Conservation (phyloP, 108 stramenopile species). For the Cyclotella cryptica region DNA sequence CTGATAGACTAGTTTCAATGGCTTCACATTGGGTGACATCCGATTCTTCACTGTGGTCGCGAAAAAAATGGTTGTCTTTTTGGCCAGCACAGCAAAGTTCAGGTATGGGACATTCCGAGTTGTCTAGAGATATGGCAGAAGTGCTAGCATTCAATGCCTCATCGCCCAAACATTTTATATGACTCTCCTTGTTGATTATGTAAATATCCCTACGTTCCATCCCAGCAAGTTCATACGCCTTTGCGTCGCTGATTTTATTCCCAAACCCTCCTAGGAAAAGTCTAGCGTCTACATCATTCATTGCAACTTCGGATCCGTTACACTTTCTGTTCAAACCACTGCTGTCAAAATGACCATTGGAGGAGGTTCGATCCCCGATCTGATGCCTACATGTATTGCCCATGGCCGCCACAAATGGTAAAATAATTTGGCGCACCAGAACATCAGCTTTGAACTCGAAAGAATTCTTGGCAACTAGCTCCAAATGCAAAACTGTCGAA, state of each 20-base stretch:
- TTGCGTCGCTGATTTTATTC: constrained; percentile 76
- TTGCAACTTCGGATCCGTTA: constrained; percentile 6
- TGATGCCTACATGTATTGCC: constrained; percentile 32
- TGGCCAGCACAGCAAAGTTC: not conserved
- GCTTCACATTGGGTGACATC: not conserved
- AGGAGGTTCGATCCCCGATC: not conserved
- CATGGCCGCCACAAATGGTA: constrained; percentile 74
- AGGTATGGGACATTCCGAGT: not conserved
- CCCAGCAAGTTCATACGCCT: constrained; percentile 78
- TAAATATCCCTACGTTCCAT: constrained; percentile 74
- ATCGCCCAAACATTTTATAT: constrained; percentile 59
- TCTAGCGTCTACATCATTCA: constrained; percentile 31
- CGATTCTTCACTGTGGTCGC: not conserved
- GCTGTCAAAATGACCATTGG: not conserved
- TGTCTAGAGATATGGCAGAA: not conserved
- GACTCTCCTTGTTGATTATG: constrained; percentile 69
- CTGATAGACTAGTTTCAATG: not conserved
- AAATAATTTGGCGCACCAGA: constrained; percentile 65
- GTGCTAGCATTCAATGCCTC: not conserved
- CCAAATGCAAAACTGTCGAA: constrained; percentile 68
- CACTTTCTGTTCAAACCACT: not conserved
- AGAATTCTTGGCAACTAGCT: constrained; percentile 67
- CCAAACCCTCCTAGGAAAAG: constrained; percentile 84
- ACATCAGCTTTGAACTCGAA: constrained; percentile 79
- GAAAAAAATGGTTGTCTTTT: not conserved